Evolutionary conservation across 257 asterid genomes (phyloP), one percentile per base, ranked within the genome.

Genomic region (Salvia rosmarinus): DNA sequence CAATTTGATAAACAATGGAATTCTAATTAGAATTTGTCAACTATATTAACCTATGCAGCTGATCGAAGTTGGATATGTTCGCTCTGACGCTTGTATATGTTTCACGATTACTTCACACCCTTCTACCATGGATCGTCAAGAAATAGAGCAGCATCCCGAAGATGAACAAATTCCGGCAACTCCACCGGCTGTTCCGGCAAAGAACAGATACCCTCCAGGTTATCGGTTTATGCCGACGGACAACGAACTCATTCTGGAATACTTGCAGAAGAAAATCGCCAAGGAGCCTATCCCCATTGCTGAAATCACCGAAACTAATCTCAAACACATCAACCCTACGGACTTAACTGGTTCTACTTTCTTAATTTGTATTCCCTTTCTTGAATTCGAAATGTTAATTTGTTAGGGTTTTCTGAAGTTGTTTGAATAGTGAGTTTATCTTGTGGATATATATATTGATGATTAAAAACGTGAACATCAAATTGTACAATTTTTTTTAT

Each of bases 161-260:
- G 12, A 16, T 4, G 10, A 49, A 9, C 6, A 49, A n/a, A 3
- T 9, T n/a, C 21, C 20, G 39, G 39, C 39, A 11, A 25, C 30
- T 25, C 30, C 30, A 25, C 30, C 30, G 30, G 50, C 25, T 16
- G 28, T 32, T 50, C 25, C 46, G 4, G 30, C 25, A 0, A 19
- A 2, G 9, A 61, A 2, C 6, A 34, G 21, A 7, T 57, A 19
- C 9, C 75, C 75, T 3, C 43, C 66, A 34, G 75, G 75, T 0
- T 55, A 21, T n/a, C 75, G 57, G 10, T 70, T 70, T 8, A 11
- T 55, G 56, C 75, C 75, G 5, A 39, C 30, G 1, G 75, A 70
- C 20, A 10, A 9, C 0, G 67, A 70, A 16, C 75, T 70, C 44
- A 57, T 70, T 10, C 3, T 25, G 8, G 17, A 55, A 4, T 70